These are phyloP conservation scores for Aspergillus nomiae DNA, from an alignment of 2,329 filamentous ascomycete species.

Conservation along the genomic window DNA sequence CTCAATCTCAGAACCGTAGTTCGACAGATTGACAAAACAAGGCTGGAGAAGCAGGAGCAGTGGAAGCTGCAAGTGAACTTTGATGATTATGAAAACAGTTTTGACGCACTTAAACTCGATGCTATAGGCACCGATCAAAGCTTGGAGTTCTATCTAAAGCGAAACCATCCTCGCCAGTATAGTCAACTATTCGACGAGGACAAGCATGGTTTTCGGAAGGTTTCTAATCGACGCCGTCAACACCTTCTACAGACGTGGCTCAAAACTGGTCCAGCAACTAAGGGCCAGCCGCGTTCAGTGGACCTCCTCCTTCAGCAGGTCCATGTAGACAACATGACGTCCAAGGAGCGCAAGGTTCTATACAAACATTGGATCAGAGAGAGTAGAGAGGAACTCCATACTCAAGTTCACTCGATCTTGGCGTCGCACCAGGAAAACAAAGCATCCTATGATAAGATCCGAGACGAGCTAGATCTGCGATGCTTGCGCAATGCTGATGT, in stretches of 20 bases:
- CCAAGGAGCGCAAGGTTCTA: conserved; percentile 26
- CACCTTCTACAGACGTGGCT: conserved; percentile 24
- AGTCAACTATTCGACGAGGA: conserved; percentile 8
- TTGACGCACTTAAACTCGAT: conserved; percentile 13
- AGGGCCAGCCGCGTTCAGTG: conserved; percentile 9
- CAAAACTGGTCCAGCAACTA: conserved; percentile 10
- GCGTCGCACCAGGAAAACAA: conserved; percentile 13
- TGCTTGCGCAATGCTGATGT: conserved; percentile 46
- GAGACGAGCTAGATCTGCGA: conserved; percentile 30
- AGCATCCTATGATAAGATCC: conserved; percentile 18
- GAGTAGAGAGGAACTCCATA: not conserved
- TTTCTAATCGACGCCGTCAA: not conserved
- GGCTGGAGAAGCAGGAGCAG: conserved; percentile 29
- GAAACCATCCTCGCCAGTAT: not conserved
- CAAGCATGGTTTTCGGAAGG: conserved; percentile 24
- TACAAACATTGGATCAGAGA: conserved; percentile 32
- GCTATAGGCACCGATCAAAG: conserved; percentile 1
- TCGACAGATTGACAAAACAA: conserved; percentile 38
- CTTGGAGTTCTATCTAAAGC: conserved; percentile 21
- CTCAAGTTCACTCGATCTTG: conserved; percentile 8
- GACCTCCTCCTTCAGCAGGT: conserved; percentile 15
- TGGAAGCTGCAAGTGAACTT: conserved; percentile 8
- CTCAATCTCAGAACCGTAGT: conserved; percentile 51
- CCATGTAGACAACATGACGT: conserved; percentile 24
- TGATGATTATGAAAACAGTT: conserved; percentile 16